Base-by-base conservation (phyloP, 192 early-diverging fungal genomes). In the Podila clonocystis region DNA sequence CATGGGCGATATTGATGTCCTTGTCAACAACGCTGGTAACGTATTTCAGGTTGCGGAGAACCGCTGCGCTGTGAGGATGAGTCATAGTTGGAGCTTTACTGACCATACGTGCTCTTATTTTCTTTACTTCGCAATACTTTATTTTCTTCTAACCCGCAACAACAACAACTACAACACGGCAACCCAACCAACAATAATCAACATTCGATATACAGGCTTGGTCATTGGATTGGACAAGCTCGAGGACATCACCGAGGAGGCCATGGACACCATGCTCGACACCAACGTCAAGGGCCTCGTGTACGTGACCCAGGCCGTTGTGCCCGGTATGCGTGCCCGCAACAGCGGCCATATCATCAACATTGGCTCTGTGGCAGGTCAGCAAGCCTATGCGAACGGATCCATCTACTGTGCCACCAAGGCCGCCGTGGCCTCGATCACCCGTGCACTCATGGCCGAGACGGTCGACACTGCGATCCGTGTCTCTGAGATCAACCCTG, bases 261-360 rank as follows among this genome's bases (percentile, higher is more conserved):
- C 85, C 11, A 87, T 94, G 70, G 89, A 96, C 65, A 83, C 88
- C 34, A 92, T 95, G 86, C 69, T 98, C 45, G 93, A 94, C 67
- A 96, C 95, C 55, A 98, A 98, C 75, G 89, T 98, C 72, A 97
- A 96, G 84, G 97, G 97, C 0, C 82, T 97, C 1, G 62, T 98
- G 34, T 91, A 89, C 65, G 87, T 91, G 13, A 94, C 93, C 9
- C 91, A 95, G 63, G 96, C 94, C 8, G 88, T 96, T 9, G 62
- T 98, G 26, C 92, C 90, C 3, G 79, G 87, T 3, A 97, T 98
- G 96, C 93, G 90, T 72, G 55, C 72, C 41, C 78, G 92, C 9
- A 82, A 86, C 48, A 41, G 63, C 9, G 97, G 96, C 2, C 91
- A 95, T 65, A 86, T 98, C 66, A 94, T 98, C 68, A 97, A 95